These are phyloP conservation scores for Mucuna pruriens DNA, from an alignment of 306 rosid genomes.

Conservation along the genomic window DNA sequence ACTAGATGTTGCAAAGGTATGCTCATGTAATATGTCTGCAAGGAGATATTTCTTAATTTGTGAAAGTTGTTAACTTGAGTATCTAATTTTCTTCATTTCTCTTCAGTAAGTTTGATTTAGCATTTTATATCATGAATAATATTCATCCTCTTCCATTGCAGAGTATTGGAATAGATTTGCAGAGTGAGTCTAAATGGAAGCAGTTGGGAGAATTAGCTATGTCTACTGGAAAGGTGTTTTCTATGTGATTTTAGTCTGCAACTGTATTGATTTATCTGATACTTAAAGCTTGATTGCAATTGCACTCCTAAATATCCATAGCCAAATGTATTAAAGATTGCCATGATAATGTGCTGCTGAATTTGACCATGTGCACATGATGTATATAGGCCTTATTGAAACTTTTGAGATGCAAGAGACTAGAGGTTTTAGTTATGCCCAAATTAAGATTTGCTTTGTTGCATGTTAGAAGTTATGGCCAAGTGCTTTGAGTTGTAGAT, in stretches of 20 bases:
- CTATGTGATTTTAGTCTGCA: constrained; percentile 28
- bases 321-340: constrained; percentile 16
- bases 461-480: constrained; percentile 29
- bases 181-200: constrained; percentile 97
- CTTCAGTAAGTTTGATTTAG: constrained; percentile 25
- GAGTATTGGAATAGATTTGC: constrained; percentile 83
- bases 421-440: constrained; percentile 16
- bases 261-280: background rate
- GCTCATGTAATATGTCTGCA: constrained; percentile 30
- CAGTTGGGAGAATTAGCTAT: constrained; percentile 98
- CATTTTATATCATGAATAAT: constrained; percentile 30
- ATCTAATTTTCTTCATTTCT: constrained; percentile 14
- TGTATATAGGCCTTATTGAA: constrained; percentile 21
- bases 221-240: constrained; percentile 86
- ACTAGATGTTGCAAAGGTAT: constrained; percentile 91
- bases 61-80: constrained; percentile 25
- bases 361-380: constrained; percentile 27
- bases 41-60: constrained; percentile 22
- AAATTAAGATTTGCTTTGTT: constrained; percentile 31
- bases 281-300: constrained; percentile 9
- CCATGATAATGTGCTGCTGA: constrained; percentile 32
- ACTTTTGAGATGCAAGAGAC: constrained; percentile 26
- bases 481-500: constrained; percentile 9
- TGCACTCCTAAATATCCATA: constrained; percentile 28
- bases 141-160: constrained; percentile 39